Base-by-base conservation (phyloP, 2,329 filamentous ascomycete species). In the Colletotrichum chlorophyti region DNA sequence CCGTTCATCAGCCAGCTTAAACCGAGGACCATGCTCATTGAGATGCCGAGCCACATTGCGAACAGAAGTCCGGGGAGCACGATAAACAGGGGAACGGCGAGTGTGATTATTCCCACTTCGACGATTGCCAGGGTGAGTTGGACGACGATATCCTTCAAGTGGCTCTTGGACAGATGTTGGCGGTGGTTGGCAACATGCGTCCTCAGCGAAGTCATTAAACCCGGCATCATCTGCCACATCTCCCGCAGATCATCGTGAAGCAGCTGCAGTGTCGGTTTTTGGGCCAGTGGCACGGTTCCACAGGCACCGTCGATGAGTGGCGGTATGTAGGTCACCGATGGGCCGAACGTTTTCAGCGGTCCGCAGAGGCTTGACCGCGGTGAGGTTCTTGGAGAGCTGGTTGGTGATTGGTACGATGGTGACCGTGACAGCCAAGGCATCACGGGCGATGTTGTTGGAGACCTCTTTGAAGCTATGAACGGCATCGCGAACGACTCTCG, bases 231-330 rank as follows among this genome's bases (percentile, higher is more conserved):
- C 26, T 59, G 35, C 61, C 59, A 62, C 41, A 63, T 55, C 23
- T 53, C 58, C 15, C 52, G 38, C 17, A 66, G 32, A 29, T 72
- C 69, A n/a, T 63, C 60, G 6, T 64, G 60, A 27, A 71, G 41
- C 43, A 67, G 54, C 12, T 60, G 17, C 46, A 58, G 41, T 4
- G 65, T 47, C 2, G 65, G 64, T 29, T 66, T 63, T 57, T 67
- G 68, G 6, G 61, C 61, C 14, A 68, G 65, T 1, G 70, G 70
- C 8, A 65, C 63, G 1, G 72, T 75, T 11, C 72, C 71, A 49
- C 69, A 71, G 0, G 72, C 69, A 3, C 70, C 68, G 47, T 75
- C 72, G 54, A 71, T 70, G 6, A 75, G 65, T 0, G 72, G 67
- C 14, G 72, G 72, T 45, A 74, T 69, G 60, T 71, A 75, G 0